These are phyloP conservation scores for Citrus unshiu DNA, from an alignment of 345 rosid genomes.

Conservation along the genomic window DNA sequence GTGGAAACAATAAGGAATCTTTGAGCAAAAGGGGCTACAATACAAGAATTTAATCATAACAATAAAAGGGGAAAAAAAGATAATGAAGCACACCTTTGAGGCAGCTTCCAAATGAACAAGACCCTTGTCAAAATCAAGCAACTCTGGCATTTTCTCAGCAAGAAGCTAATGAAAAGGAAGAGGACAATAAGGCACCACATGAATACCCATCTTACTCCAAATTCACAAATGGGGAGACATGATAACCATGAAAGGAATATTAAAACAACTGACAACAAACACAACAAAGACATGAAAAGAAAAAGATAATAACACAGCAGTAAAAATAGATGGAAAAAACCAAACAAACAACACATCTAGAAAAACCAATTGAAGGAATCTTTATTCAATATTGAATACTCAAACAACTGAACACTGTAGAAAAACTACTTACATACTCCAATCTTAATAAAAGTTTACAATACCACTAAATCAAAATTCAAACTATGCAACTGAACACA, in stretches of 20 bases:
- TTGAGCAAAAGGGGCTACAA: background rate
- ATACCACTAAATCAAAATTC: background rate
- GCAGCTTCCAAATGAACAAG: conserved; percentile 92
- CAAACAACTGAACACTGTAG: background rate
- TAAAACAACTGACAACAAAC: background rate
- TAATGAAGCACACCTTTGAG: conserved; percentile 61
- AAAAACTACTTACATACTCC: background rate
- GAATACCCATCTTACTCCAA: background rate
- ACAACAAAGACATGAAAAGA: background rate
- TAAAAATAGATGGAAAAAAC: background rate
- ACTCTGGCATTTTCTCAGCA: conserved; percentile 89
- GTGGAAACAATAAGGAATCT: background rate
- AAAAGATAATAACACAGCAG: background rate
- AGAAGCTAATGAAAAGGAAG: conserved; percentile 54
- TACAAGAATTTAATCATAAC: conserved; percentile 13
- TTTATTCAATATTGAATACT: background rate
- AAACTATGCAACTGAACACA: background rate
- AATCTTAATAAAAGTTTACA: background rate
- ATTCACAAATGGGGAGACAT: background rate
- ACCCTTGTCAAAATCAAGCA: conserved; percentile 87
- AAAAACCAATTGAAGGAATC: background rate
- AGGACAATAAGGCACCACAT: background rate
- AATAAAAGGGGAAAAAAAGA: background rate
- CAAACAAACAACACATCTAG: background rate
- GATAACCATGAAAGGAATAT: background rate